A percentile compares a stretch with the other conserved stretches of the same genome.
These are phyloP conservation scores for Ceratocystis colombiana DNA, from an alignment of 2,329 filamentous ascomycete genomes.

Conservation along the genomic window DNA sequence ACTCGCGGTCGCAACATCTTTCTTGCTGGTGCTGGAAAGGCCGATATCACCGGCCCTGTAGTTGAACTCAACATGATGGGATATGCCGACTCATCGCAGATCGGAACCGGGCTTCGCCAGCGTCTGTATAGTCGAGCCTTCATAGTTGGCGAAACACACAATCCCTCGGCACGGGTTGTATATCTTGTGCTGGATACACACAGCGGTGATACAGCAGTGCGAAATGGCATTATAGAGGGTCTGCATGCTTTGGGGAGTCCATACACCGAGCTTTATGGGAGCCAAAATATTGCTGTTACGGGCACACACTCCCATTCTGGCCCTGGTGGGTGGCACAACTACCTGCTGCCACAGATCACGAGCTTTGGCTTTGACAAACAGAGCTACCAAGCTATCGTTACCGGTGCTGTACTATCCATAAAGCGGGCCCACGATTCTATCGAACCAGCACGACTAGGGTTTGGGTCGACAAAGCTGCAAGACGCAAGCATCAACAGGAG, in stretches of 20 bases:
- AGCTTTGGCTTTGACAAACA: conserved; percentile 76
- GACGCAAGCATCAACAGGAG: conserved; percentile 77
- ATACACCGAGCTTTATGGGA: conserved; percentile 60
- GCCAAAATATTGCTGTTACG: conserved; percentile 77
- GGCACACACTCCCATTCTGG: conserved; percentile 91
- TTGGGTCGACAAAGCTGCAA: conserved; percentile 51
- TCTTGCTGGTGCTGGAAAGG: conserved; percentile 47
- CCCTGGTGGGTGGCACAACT: conserved; percentile 89
- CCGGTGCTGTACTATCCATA: conserved; percentile 74
- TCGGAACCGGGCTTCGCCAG: conserved; percentile 75
- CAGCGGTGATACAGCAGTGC: conserved; percentile 78
- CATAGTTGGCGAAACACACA: conserved; percentile 61
- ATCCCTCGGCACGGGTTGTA: conserved; percentile 62
- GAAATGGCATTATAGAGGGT: conserved; percentile 74
- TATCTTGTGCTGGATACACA: conserved; percentile 83
- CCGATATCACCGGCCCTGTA: conserved; percentile 59
- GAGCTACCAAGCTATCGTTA: conserved; percentile 80
- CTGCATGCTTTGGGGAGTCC: conserved; percentile 58
- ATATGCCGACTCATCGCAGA: conserved; percentile 76
- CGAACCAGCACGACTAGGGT: conserved; percentile 52
- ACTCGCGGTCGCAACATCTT: conserved; percentile 31
- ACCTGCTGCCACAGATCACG: conserved; percentile 82
- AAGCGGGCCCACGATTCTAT: conserved; percentile 56
- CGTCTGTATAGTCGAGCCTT: conserved; percentile 83
- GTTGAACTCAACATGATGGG: conserved; percentile 88